phyloP scores from a whole-genome alignment of 2,329 filamentous ascomycete genomes.

The Helotiales sp. region DNA sequence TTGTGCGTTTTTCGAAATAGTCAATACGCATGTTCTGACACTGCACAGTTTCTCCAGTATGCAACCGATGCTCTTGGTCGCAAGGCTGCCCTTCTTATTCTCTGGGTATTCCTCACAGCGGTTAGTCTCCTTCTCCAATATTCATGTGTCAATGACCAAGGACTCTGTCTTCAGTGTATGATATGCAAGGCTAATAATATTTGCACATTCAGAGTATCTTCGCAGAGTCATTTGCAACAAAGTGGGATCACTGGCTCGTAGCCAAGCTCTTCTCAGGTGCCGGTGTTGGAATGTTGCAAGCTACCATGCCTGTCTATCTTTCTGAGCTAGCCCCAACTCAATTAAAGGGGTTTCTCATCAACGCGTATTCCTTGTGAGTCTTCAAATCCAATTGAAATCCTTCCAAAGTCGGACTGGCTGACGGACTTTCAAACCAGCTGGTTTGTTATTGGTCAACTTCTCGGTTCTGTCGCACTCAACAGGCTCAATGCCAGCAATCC shows the following conservation, averaged over 20 bases:
- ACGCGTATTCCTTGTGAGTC: constrained; percentile 22
- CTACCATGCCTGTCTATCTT: constrained; percentile 25
- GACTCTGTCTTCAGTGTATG: too few relatives aligned
- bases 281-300: constrained; percentile 26
- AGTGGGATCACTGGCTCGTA: constrained; percentile 23
- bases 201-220: constrained; percentile 16
- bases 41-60: constrained; percentile 19
- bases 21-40: background rate
- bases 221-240: constrained; percentile 18
- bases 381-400: background rate
- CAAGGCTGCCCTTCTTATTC: constrained; percentile 36
- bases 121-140: constrained; percentile 6
- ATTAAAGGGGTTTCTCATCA: constrained; percentile 21
- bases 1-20: constrained; percentile 27
- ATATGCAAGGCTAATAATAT: background rate
- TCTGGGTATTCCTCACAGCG: constrained; percentile 35
- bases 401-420: background rate
- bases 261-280: constrained; percentile 24
- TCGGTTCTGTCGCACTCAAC: constrained; percentile 43
- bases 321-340: constrained; percentile 24
- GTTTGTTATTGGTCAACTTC: constrained; percentile 45
- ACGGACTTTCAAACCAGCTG: constrained; percentile 32
- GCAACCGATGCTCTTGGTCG: constrained; percentile 34
- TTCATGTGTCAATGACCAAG: background rate
- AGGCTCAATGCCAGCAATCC: constrained; percentile 35